Percentiles rank a stretch among this genome's conserved stretches.
These are phyloP conservation scores for Naematelia aurantialba DNA, from an alignment of 768 basidiomycete species.

Conservation along the genomic window DNA sequence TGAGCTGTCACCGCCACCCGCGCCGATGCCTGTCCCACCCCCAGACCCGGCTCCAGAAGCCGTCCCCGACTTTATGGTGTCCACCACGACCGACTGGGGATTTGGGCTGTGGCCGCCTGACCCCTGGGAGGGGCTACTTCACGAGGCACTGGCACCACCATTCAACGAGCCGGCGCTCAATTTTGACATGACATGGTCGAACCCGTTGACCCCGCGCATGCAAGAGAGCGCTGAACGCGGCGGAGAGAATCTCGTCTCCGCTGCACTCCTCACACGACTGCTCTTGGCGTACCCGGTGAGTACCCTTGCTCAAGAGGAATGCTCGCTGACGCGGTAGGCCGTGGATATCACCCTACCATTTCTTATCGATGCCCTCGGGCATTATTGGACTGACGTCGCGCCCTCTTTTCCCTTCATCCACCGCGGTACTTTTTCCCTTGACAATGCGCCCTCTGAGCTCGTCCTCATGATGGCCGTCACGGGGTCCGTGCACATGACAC, in stretches of 20 bases:
- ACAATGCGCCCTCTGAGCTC: slow-evolving; percentile 24
- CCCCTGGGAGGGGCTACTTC: slow-evolving; percentile 15
- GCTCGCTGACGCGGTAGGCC: slow-evolving; percentile 9
- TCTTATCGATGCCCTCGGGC: slow-evolving; percentile 7
- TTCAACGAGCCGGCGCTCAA: too few relatives aligned
- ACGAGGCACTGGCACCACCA: slow-evolving; percentile 8
- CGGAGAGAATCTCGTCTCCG: slow-evolving; percentile 10
- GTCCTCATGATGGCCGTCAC: slow-evolving; percentile 35
- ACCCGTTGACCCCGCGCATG: slow-evolving; percentile 6
- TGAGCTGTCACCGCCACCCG: neutral
- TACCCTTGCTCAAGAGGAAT: neutral
- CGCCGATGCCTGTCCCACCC: neutral
- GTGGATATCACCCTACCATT: slow-evolving; percentile 20
- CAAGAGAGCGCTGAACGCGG: slow-evolving; percentile 32
- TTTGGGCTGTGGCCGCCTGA: slow-evolving; percentile 11
- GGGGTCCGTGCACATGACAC: slow-evolving; percentile 16
- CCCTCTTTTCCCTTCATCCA: slow-evolving; percentile 41
- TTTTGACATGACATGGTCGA: slow-evolving; percentile 18
- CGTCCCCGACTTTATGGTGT: too few relatives aligned
- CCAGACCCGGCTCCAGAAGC: neutral
- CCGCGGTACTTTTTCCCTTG: slow-evolving; percentile 31
- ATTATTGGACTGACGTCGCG: slow-evolving; percentile 29
- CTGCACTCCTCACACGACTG: slow-evolving; percentile 12
- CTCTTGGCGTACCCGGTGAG: slow-evolving; percentile 24
- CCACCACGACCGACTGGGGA: too few relatives aligned